Conservation (phyloP, 805 yeast genomes). For the Cyberlindnera americana region DNA sequence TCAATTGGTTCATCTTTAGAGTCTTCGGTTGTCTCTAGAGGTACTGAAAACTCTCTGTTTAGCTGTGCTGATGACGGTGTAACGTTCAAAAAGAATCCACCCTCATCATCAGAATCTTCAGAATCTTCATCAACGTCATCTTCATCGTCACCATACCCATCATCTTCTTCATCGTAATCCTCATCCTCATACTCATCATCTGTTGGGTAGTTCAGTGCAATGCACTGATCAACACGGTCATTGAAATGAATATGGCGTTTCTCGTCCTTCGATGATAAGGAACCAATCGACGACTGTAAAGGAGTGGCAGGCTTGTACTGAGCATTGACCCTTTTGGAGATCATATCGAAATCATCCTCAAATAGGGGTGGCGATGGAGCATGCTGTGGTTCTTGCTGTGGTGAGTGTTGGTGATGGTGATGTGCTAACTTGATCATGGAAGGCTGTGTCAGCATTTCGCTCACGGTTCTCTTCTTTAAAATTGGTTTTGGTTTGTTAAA, state of each 20-base stretch:
- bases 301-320: slow-evolving; percentile 16
- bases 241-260: slow-evolving; percentile 84
- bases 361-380: slow-evolving; percentile 25
- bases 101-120: slow-evolving; percentile 56
- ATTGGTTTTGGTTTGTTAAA: slow-evolving; percentile 63
- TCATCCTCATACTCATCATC: slow-evolving; percentile 30
- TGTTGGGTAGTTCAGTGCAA: slow-evolving; percentile 47
- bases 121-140: slow-evolving; percentile 28
- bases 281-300: neutral
- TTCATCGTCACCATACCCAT: slow-evolving; percentile 28
- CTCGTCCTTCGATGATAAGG: slow-evolving; percentile 3
- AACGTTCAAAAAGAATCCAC: slow-evolving; percentile 64
- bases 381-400: slow-evolving; percentile 7
- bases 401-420: slow-evolving; percentile 13
- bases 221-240: slow-evolving; percentile 92
- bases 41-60: slow-evolving; percentile 13
- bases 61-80: slow-evolving; percentile 34
- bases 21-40: slow-evolving; percentile 1
- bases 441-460: slow-evolving; percentile 71
- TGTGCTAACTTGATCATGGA: slow-evolving; percentile 28
- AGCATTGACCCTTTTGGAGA: slow-evolving; percentile 27
- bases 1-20: slow-evolving; percentile 8
- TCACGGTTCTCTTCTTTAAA: slow-evolving; percentile 78
- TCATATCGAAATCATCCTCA: slow-evolving; percentile 27
- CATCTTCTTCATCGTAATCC: slow-evolving; percentile 15